Conservation (phyloP, 768 basidiomycete genomes). For the Tulasnella sp. region DNA sequence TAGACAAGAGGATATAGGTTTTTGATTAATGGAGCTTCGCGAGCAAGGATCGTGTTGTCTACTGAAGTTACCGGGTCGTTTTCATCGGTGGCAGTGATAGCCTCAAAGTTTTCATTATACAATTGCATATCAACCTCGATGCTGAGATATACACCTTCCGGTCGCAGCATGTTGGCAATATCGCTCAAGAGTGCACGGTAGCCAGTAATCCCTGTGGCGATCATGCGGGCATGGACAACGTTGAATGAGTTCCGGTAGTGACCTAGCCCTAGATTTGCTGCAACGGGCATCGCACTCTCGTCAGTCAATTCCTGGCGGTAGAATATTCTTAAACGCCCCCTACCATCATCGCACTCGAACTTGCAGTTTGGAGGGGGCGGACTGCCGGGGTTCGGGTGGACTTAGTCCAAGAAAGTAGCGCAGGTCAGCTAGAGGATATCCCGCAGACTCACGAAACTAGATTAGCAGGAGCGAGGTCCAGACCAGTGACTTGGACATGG, state of each 20-base stretch:
- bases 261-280: not conserved
- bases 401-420: not conserved
- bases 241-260: conserved; percentile 6
- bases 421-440: no score
- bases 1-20: no score
- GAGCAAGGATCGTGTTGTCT: no score
- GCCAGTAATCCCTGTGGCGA: conserved; percentile 3
- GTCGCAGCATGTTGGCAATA: not conserved
- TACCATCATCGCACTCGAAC: conserved; percentile 10
- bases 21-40: no score
- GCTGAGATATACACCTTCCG: conserved; percentile 6
- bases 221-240: conserved; percentile 3
- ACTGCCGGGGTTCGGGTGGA: not conserved
- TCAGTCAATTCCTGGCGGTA: no score
- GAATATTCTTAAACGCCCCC: no score
- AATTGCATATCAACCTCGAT: conserved; percentile 1
- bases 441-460: not conserved
- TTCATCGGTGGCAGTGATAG: not conserved
- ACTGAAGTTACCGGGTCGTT: not conserved
- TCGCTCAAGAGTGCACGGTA: not conserved
- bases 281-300: not conserved
- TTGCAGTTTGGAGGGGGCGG: not conserved
- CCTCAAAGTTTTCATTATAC: not conserved
- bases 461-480: conserved; percentile 3
- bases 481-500: not conserved